Conservation (phyloP, 2,329 filamentous ascomycete genomes). For the Talaromyces rugulosus region DNA sequence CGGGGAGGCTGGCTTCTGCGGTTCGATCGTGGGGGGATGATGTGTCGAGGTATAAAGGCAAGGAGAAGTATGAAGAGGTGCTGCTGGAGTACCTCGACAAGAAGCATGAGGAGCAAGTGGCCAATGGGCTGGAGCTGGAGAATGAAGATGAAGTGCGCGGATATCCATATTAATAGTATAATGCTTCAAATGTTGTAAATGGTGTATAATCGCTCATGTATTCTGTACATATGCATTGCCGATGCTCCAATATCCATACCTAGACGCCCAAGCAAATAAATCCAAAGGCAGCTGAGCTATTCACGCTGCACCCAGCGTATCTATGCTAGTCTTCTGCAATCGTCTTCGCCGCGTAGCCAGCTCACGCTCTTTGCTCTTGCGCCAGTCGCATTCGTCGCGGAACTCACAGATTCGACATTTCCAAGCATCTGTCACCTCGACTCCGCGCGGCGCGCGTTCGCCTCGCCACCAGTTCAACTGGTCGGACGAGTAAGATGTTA, state of each 20-base stretch:
- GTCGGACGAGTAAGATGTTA: slow-evolving; percentile 63
- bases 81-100: slow-evolving; percentile 71
- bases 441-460: slow-evolving; percentile 65
- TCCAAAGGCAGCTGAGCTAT: not conserved
- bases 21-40: slow-evolving; percentile 77
- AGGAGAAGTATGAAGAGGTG: slow-evolving; percentile 67
- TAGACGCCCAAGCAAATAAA: not conserved
- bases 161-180: slow-evolving; percentile 55
- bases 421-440: slow-evolving; percentile 77
- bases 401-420: slow-evolving; percentile 88
- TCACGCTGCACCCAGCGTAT: slow-evolving; percentile 7
- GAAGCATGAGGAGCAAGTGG: slow-evolving; percentile 70
- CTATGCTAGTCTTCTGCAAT: slow-evolving; percentile 15
- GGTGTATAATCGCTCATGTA: not conserved
- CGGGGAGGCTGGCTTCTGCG: slow-evolving; percentile 71
- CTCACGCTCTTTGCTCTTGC: slow-evolving; percentile 64
- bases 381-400: slow-evolving; percentile 72
- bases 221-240: not conserved
- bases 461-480: slow-evolving; percentile 89
- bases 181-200: not conserved
- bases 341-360: slow-evolving; percentile 30
- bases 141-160: slow-evolving; percentile 56
- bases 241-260: not conserved
- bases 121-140: slow-evolving; percentile 59
- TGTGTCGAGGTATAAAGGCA: slow-evolving; percentile 73